phyloP scores from a whole-genome alignment of 345 rosid genomes.

The Conringia planisiliqua region DNA sequence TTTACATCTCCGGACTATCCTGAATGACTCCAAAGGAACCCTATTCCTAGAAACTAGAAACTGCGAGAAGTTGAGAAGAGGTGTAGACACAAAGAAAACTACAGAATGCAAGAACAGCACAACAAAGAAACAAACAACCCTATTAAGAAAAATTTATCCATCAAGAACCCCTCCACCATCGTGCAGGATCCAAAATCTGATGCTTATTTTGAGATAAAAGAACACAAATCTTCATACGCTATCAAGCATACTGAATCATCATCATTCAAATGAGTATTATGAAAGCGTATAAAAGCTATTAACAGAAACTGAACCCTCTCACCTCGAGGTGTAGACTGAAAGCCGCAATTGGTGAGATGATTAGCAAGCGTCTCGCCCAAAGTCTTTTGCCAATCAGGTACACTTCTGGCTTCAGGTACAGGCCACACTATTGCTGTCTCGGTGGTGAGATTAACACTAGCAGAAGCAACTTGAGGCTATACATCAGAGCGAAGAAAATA shows the following conservation, averaged over 20 bases:
- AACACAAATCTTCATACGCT: neutral
- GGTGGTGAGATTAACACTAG: slow-evolving; percentile 84
- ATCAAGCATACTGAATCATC: neutral
- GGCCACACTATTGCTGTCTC: slow-evolving; percentile 98
- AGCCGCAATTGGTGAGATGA: slow-evolving; percentile 85
- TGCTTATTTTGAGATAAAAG: neutral
- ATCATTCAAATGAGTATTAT: neutral
- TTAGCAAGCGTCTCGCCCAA: slow-evolving; percentile 87
- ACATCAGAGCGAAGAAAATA: slow-evolving; percentile 1
- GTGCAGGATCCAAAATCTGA: neutral
- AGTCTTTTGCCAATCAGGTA: slow-evolving; percentile 72
- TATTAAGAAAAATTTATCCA: neutral
- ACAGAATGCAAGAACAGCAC: neutral
- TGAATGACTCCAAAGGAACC: neutral
- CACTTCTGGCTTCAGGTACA: slow-evolving; percentile 63
- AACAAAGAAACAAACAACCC: slow-evolving; percentile 7
- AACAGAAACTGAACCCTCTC: slow-evolving; percentile 14
- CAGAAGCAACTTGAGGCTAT: slow-evolving; percentile 90
- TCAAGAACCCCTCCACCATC: neutral
- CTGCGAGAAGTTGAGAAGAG: neutral
- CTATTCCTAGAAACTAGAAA: slow-evolving; percentile 5
- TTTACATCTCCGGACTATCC: slow-evolving; percentile 3
- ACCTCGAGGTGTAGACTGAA: slow-evolving; percentile 83
- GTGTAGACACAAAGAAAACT: slow-evolving; percentile 1
- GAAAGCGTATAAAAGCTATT: neutral